These are phyloP conservation scores for Pholiota microspora DNA, from an alignment of 768 basidiomycete genomes.

Conservation along the genomic window DNA sequence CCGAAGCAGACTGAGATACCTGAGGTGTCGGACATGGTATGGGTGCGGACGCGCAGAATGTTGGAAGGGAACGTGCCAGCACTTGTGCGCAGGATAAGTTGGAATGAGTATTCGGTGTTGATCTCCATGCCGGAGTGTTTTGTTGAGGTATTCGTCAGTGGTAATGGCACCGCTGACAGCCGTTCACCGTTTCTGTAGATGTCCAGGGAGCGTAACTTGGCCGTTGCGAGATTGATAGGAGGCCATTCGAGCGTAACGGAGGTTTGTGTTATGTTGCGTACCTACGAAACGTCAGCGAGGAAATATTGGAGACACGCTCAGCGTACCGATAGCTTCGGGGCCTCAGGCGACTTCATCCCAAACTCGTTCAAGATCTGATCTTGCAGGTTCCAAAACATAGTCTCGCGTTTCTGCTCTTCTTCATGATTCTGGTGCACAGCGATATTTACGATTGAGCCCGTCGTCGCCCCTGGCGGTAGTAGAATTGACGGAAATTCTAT, in stretches of 20 bases:
- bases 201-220: slow-evolving; percentile 84
- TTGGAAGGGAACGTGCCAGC: slow-evolving; percentile 91
- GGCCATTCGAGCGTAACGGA: slow-evolving; percentile 98
- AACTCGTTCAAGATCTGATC: slow-evolving; percentile 73
- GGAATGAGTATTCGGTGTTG: slow-evolving; percentile 89
- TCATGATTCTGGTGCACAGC: slow-evolving; percentile 84
- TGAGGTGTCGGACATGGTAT: slow-evolving; percentile 93
- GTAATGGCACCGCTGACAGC: slow-evolving; percentile 81
- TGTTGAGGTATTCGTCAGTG: slow-evolving; percentile 81
- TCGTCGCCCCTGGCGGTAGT: slow-evolving; percentile 86
- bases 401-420: slow-evolving; percentile 81
- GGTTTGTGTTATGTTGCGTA: slow-evolving; percentile 95
- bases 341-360: slow-evolving; percentile 62
- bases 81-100: slow-evolving; percentile 88
- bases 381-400: slow-evolving; percentile 85
- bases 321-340: slow-evolving; percentile 73
- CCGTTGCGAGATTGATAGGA: slow-evolving; percentile 75
- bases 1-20: slow-evolving; percentile 96
- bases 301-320: background rate
- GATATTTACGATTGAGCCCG: slow-evolving; percentile 97
- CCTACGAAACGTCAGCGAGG: slow-evolving; percentile 33
- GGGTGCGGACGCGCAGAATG: slow-evolving; percentile 78
- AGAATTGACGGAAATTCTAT: slow-evolving; percentile 98
- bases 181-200: slow-evolving; percentile 92
- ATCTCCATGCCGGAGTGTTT: slow-evolving; percentile 82